Conservation (phyloP, 164 flowering plant species). For the Sedum album region DNA sequence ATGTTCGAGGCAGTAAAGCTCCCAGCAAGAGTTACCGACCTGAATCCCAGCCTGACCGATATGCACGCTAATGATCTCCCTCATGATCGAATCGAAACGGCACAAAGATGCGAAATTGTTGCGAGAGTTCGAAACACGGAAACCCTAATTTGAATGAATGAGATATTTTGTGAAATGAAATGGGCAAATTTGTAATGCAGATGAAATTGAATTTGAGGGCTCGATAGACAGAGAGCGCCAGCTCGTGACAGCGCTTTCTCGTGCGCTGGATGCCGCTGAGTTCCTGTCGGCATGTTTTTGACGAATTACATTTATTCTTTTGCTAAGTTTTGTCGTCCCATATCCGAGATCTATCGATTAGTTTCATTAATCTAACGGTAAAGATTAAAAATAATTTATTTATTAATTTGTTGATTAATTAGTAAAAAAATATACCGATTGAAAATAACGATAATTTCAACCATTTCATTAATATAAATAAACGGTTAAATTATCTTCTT, state of each 20-base stretch:
- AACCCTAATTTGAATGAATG: background rate
- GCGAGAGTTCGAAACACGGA: background rate
- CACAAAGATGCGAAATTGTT: background rate
- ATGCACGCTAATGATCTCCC: constrained; percentile 88
- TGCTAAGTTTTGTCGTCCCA: too few relatives aligned
- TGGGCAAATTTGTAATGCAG: too few relatives aligned
- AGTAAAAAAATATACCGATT: too few relatives aligned
- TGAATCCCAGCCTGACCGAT: constrained; percentile 98
- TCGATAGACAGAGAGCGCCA: background rate
- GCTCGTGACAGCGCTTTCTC: constrained; percentile 1
- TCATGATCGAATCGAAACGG: constrained; percentile 33
- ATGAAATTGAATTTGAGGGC: background rate
- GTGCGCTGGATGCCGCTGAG: background rate
- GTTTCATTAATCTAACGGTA: too few relatives aligned
- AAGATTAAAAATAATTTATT: too few relatives aligned
- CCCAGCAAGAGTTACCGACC: constrained; percentile 96
- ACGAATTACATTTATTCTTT: background rate
- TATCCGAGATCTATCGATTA: too few relatives aligned
- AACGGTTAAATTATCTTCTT: too few relatives aligned
- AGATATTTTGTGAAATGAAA: background rate
- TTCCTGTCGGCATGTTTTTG: background rate
- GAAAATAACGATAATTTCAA: too few relatives aligned
- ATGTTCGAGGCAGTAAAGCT: constrained; percentile 89
- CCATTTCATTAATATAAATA: too few relatives aligned
- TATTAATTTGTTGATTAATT: too few relatives aligned